Conservation (phyloP, 805 yeast genomes). For the Priceomyces fermenticarens region DNA sequence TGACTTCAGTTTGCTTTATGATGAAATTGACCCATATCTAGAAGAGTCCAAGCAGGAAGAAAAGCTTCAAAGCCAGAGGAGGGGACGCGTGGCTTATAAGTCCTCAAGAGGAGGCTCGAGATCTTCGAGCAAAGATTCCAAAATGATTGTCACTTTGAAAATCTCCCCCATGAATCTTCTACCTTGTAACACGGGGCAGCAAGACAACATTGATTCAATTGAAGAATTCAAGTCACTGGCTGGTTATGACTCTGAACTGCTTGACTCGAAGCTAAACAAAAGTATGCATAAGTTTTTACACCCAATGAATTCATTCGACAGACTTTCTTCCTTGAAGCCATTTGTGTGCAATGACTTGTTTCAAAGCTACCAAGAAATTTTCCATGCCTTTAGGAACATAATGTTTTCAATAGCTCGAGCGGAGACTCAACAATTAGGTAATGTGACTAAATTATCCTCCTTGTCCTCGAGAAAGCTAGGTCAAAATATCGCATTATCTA, state of each 20-base stretch:
- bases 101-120: slow-evolving; percentile 1
- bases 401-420: slow-evolving; percentile 11
- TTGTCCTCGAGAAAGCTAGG: slow-evolving; percentile 27
- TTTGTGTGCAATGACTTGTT: slow-evolving; percentile 25
- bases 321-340: slow-evolving; percentile 24
- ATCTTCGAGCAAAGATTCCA: not conserved
- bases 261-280: not conserved
- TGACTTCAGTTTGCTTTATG: slow-evolving; percentile 8
- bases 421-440: not conserved
- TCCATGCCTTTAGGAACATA: slow-evolving; percentile 25
- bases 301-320: slow-evolving; percentile 16
- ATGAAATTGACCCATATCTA: not conserved
- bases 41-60: not conserved
- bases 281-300: slow-evolving; percentile 4
- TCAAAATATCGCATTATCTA: slow-evolving; percentile 29
- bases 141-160: not conserved
- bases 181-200: too few species aligned
- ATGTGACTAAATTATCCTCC: slow-evolving; percentile 14
- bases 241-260: too few species aligned
- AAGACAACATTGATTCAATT: too few species aligned
- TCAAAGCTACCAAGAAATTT: slow-evolving; percentile 28
- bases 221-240: too few species aligned
- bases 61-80: too few species aligned
- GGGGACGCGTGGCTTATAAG: not conserved
- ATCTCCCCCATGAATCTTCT: too few species aligned